A percentile compares a stretch with the other conserved stretches of the same genome.
Evolutionary conservation across 768 basidiomycete genomes (phyloP).

Genomic region (Termitomyces sp.): DNA sequence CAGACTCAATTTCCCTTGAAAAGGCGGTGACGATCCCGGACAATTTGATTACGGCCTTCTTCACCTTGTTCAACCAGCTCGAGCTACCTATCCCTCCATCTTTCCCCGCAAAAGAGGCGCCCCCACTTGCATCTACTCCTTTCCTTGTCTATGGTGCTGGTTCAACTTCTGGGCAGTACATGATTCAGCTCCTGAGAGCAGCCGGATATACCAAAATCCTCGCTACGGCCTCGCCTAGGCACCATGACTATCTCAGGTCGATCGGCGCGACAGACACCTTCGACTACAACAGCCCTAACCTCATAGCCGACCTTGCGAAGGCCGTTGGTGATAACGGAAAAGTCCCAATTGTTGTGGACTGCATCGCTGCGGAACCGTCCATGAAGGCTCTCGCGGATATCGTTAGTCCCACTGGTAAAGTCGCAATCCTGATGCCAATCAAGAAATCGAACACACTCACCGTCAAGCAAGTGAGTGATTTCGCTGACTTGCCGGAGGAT

Average conservation of each 20-base stretch:
- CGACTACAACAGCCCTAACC: constrained; percentile 29
- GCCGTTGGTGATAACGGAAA: constrained; percentile 23
- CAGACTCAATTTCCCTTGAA: constrained; percentile 33
- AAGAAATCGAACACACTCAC: constrained; percentile 39
- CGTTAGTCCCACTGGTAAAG: constrained; percentile 31
- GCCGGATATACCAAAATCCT: constrained; percentile 37
- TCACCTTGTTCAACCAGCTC: constrained; percentile 33
- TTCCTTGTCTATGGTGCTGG: constrained; percentile 43
- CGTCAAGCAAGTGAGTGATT: constrained; percentile 21
- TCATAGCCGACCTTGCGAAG: constrained; percentile 24
- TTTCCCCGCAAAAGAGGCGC: constrained; percentile 14
- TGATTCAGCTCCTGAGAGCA: constrained; percentile 29
- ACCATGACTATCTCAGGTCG: constrained; percentile 16
- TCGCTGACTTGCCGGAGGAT: constrained; percentile 31
- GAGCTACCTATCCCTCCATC: constrained; percentile 27
- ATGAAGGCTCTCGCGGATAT: constrained; percentile 33
- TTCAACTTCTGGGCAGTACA: constrained; percentile 33
- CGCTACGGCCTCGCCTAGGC: constrained; percentile 31
- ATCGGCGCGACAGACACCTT: constrained; percentile 34
- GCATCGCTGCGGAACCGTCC: constrained; percentile 29
- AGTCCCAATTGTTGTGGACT: constrained; percentile 29
- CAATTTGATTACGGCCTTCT: constrained; percentile 38
- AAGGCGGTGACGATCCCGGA: constrained; percentile 38
- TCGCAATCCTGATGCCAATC: constrained; percentile 43
- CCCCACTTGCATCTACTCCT: constrained; percentile 25